These are phyloP conservation scores for Colletotrichum limetticola DNA, from an alignment of 2,329 filamentous ascomycete species.

Conservation along the genomic window DNA sequence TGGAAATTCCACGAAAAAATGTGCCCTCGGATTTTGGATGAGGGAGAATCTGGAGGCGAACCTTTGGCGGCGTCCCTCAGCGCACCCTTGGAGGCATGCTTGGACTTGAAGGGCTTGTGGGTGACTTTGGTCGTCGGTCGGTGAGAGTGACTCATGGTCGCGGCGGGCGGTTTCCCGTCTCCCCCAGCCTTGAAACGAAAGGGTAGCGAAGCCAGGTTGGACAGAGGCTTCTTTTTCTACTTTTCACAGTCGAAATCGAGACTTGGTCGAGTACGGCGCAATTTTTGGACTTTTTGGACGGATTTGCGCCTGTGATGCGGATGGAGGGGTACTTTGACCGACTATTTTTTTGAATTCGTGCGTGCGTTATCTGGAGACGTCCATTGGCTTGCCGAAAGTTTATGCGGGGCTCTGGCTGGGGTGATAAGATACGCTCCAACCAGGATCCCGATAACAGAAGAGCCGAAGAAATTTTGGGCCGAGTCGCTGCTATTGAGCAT, in stretches of 20 bases:
- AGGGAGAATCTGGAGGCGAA: conserved; percentile 47
- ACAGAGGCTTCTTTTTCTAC: conserved; percentile 18
- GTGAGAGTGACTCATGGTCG: conserved; percentile 81
- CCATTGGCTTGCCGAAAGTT: not conserved
- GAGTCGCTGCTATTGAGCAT: not conserved
- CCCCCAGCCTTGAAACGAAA: conserved; percentile 89
- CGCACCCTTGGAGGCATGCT: conserved; percentile 88
- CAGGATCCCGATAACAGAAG: conserved; percentile 15
- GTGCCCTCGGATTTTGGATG: not conserved
- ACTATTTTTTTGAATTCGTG: conserved; percentile 17
- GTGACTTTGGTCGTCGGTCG: conserved; percentile 89
- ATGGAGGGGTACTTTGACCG: conserved; percentile 15
- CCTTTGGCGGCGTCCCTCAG: conserved; percentile 89
- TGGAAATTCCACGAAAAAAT: not conserved
- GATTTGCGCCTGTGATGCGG: conserved; percentile 10
- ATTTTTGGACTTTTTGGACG: conserved; percentile 15
- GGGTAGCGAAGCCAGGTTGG: conserved; percentile 76
- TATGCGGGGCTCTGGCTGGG: conserved; percentile 25
- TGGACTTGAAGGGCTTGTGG: conserved; percentile 93
- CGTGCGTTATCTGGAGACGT: not conserved
- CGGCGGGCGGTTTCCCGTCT: conserved; percentile 79
- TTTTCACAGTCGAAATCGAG: not conserved
- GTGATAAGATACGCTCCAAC: conserved; percentile 40
- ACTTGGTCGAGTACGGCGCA: not conserved
- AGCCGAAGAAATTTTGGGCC: conserved; percentile 20